Evolutionary conservation across 2,329 filamentous ascomycete genomes (phyloP), one percentile per base, ranked within the genome.

Genomic region (Aureobasidium uvarum): DNA sequence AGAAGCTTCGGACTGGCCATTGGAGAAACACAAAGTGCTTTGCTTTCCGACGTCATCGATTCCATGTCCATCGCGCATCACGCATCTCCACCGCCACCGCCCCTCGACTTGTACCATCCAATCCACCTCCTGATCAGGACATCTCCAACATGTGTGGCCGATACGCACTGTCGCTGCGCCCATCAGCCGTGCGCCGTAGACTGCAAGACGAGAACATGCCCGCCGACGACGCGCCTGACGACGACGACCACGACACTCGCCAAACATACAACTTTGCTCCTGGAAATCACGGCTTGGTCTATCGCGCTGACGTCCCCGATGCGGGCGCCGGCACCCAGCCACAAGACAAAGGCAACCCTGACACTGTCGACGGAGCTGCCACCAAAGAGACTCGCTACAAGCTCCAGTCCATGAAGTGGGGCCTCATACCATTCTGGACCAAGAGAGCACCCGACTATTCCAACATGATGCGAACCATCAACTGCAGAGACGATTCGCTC

Each of bases 351-450:
- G 67, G 69, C 5, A 64, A 63, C 59, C 48, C 67, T 62, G 68
- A 67, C 46, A 38, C 65, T 25, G 65, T 67, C 39, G 67, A 73
- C 59, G 69, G 69, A 13, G 62, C 66, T 13, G 64, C 69, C 48
- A 74, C 71, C 41, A 71, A 71, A 33, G 74, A 79, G 66, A 81
- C 82, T 11, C 86, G 79, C 70, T 96, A 96, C 79, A 94, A 90
- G 76, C 80, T 99, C 10, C 92, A 97, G 75, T 83, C 87, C 2
- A 98, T 98, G 90, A 94, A 92, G 83, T 99, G 95, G 95, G 95
- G 94, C 0, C 83, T 99, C 7, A 83, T 98, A 16, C 94, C 95
- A 0, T 96, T 89, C 76, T 98, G 94, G 94, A 96, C 91, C 3
- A 96, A 94, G 78, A 84, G 89, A 14, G 87, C 87, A 62, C 91